Evolutionary conservation across 257 asterid genomes (phyloP), one percentile per base, ranked within the genome.

Genomic region (Coffea eugenioides): DNA sequence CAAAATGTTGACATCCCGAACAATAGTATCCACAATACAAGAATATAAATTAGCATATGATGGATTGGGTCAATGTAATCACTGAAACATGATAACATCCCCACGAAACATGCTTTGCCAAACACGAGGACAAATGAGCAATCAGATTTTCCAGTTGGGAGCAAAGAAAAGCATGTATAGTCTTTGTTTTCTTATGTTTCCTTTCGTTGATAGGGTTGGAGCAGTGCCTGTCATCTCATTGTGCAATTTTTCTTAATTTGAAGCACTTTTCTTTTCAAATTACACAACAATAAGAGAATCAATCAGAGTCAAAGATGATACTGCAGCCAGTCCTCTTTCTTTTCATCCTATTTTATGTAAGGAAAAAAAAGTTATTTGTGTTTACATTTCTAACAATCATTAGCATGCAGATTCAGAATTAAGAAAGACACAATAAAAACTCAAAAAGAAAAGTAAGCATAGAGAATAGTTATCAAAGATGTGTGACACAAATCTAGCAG

Each of bases 321-420:
- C 64, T 66, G 49, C 74, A 48, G 64, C 36, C 34, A 34, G 49
- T 79, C 59, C 71, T 64, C 71, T 46, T 66, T 51, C 10, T 45
- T 25, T 71, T n/a, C 70, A 34, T 39, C n/a, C 5, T 6, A 59
- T 3, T 16, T 71, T 49, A 49, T 48, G 57, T 43, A 3, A 46
- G 49, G 65, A 76, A 54, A 41, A 54, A 48, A 69, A n/a, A 69
- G 71, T 41, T 15, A 2, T 72, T 49, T 59, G 4, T 25, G 21
- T 72, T 16, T 14, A n/a, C 16, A 23, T 48, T n/a, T 48, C 62
- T 72, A 41, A 14, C 76, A 72, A 72, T 41, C 56, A 49, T 4
- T 21, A 23, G 76, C 77, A 6, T 57, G 34, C 79, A 78, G 14
- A 74, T 16, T 52, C 23, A 66, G 52, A 71, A 45, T 8, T 45